Evolutionary conservation across 345 rosid species (phyloP).

Genomic region (Aquilaria yunnanensis): DNA sequence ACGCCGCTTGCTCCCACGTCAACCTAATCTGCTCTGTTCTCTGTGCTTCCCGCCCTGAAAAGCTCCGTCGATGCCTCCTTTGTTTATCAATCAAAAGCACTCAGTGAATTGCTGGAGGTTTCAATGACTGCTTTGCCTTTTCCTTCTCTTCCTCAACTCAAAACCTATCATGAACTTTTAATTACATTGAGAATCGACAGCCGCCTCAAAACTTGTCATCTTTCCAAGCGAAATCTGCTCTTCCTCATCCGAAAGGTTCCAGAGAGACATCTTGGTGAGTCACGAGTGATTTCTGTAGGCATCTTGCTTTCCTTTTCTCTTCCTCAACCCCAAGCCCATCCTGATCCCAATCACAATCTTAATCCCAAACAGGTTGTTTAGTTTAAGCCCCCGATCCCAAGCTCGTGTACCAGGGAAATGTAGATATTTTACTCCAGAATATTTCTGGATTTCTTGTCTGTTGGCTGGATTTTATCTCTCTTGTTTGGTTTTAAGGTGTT

Average conservation of each 20-base stretch:
- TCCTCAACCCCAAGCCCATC: conserved; percentile 40
- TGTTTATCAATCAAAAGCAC: conserved; percentile 18
- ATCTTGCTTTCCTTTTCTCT: conserved; percentile 35
- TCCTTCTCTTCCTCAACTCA: conserved; percentile 46
- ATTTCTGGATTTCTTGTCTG: neutral
- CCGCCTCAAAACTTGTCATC: conserved; percentile 9
- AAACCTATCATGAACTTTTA: conserved; percentile 13
- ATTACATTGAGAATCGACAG: neutral
- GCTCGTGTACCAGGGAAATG: neutral
- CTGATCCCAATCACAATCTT: conserved; percentile 6
- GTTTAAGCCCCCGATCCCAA: conserved; percentile 56
- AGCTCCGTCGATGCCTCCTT: conserved; percentile 14
- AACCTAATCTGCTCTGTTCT: neutral
- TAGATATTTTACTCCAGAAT: neutral
- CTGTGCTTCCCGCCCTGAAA: neutral
- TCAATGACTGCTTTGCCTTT: conserved; percentile 25
- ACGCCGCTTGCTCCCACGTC: too few relatives aligned
- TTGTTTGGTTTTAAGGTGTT: neutral
- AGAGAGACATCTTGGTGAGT: too few relatives aligned
- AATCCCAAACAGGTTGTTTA: conserved; percentile 58
- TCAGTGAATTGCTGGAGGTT: too few relatives aligned
- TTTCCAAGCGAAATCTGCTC: conserved; percentile 8
- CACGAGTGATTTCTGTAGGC: too few relatives aligned
- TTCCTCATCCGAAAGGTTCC: too few relatives aligned
- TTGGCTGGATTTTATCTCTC: neutral